phyloP scores from a whole-genome alignment of 1,284 basidiomycete species.

The Ceratobasidium sp. region DNA sequence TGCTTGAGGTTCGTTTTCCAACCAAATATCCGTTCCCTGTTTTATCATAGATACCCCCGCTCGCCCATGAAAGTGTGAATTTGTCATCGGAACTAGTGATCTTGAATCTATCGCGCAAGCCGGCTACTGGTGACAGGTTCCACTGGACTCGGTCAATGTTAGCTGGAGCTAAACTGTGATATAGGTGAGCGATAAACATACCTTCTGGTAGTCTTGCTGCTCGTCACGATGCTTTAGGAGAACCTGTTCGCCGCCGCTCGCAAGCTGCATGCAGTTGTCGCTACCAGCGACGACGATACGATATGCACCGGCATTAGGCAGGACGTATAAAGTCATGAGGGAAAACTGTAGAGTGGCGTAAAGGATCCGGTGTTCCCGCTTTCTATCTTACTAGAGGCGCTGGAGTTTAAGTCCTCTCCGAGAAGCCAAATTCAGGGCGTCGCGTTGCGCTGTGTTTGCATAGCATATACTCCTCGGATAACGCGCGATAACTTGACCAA shows the following conservation, averaged over 20 bases:
- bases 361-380: neutral
- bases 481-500: too few species aligned
- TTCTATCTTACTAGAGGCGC: neutral
- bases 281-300: neutral
- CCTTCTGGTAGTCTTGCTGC: slow-evolving; percentile 1
- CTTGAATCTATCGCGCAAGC: neutral
- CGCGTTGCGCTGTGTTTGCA: too few species aligned
- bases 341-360: neutral
- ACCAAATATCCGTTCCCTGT: neutral
- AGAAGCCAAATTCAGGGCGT: too few species aligned
- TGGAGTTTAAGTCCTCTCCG: neutral
- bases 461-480: too few species aligned
- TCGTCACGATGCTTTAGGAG: neutral
- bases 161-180: neutral
- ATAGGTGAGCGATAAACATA: neutral
- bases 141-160: neutral
- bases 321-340: neutral
- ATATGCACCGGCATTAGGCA: neutral
- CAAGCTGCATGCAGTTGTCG: neutral
- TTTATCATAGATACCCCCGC: neutral
- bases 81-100: neutral
- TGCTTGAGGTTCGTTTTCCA: neutral
- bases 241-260: neutral
- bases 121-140: neutral
- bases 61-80: neutral